Evolutionary conservation across 257 asterid genomes (phyloP).

Genomic region (Ophiorrhiza pumila): DNA sequence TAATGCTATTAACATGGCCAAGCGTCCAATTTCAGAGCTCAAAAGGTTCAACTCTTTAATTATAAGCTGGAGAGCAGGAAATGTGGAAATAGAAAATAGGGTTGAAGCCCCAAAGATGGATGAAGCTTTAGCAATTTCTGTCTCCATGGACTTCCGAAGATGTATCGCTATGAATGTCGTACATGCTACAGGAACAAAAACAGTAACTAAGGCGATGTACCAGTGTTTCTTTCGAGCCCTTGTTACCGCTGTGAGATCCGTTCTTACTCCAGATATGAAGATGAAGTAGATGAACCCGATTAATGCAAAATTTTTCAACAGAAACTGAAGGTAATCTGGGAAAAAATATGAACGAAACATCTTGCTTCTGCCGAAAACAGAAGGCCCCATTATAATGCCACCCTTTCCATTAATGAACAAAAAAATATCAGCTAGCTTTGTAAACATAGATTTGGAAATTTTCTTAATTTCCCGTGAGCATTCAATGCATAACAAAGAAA

Average conservation of each 20-base stretch:
- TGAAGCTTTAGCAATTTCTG: constrained; percentile 29
- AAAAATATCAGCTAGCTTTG: background rate
- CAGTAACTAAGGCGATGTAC: constrained; percentile 39
- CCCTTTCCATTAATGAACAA: constrained; percentile 38
- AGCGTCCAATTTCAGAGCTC: constrained; percentile 74
- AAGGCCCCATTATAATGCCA: constrained; percentile 73
- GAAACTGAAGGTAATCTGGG: constrained; percentile 35
- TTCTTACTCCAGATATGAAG: constrained; percentile 63
- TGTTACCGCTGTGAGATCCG: constrained; percentile 35
- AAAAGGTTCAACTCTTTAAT: constrained; percentile 67
- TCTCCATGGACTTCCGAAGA: constrained; percentile 29
- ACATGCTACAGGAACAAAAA: constrained; percentile 33
- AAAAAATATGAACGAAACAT: constrained; percentile 41
- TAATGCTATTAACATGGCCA: constrained; percentile 49
- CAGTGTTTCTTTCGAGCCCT: constrained; percentile 51
- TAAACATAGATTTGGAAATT: no score
- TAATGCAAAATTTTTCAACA: constrained; percentile 49
- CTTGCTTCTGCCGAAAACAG: constrained; percentile 48
- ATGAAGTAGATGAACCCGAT: constrained; percentile 80
- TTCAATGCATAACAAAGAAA: no score
- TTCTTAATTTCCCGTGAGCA: no score
- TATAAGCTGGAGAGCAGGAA: constrained; percentile 63
- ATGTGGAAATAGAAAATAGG: constrained; percentile 46
- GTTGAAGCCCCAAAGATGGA: constrained; percentile 56
- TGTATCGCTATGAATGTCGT: constrained; percentile 26